Conservation (phyloP, 805 yeast species). For the Ogataea zsoltii region DNA sequence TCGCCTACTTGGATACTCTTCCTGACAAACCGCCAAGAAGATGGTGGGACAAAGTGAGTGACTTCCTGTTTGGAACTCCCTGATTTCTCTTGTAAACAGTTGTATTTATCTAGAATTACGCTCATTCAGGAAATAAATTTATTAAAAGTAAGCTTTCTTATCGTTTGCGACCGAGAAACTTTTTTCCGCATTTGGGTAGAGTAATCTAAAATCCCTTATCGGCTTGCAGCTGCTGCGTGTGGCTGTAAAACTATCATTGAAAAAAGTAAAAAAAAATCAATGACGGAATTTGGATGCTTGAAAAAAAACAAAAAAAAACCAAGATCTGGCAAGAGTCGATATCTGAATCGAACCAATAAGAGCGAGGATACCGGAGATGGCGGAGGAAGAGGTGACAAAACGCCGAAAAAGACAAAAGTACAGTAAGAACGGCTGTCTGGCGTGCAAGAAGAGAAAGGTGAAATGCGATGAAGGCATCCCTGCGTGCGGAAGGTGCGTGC, state of each 20-base stretch:
- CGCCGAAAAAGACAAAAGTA: slow-evolving; percentile 36
- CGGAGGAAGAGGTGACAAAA: not conserved
- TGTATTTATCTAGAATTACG: too few relatives aligned
- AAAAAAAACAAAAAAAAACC: too few relatives aligned
- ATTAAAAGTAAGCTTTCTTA: slow-evolving; percentile 1
- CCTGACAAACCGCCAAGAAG: slow-evolving; percentile 10
- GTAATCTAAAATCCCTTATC: not conserved
- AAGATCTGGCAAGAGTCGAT: too few relatives aligned
- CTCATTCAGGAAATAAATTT: too few relatives aligned
- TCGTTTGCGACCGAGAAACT: not conserved
- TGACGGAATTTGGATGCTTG: not conserved
- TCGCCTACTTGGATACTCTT: slow-evolving; percentile 12
- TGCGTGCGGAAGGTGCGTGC: slow-evolving; percentile 39
- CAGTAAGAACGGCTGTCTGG: slow-evolving; percentile 42
- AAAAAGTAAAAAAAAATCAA: not conserved
- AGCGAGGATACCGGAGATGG: not conserved
- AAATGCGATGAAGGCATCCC: slow-evolving; percentile 38
- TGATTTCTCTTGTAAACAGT: too few relatives aligned
- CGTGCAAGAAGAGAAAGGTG: slow-evolving; percentile 42
- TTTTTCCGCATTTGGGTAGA: not conserved
- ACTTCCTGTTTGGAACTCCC: slow-evolving; percentile 18
- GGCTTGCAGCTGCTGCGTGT: not conserved
- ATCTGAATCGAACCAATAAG: too few relatives aligned
- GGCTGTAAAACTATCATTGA: not conserved
- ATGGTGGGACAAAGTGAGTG: slow-evolving; percentile 17